These are phyloP conservation scores for Vitis labrusca DNA, from an alignment of 164 flowering plant species.

Conservation along the genomic window DNA sequence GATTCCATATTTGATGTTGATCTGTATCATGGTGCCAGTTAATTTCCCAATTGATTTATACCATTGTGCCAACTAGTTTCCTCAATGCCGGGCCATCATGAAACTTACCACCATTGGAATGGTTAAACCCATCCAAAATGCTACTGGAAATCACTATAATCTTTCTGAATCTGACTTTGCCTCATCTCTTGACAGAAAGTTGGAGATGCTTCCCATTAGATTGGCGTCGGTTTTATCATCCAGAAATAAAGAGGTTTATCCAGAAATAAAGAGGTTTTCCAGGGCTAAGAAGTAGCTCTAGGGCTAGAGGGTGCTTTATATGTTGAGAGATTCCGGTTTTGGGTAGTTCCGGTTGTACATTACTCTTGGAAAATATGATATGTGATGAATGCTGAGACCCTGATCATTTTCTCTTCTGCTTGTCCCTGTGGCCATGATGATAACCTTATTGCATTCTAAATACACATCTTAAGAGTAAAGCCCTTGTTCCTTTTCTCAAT, in stretches of 20 bases:
- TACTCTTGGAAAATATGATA: neutral
- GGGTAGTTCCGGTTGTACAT: conserved; percentile 6
- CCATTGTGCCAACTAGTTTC: too few species aligned
- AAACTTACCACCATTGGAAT: too few species aligned
- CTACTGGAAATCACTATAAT: neutral
- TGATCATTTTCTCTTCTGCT: neutral
- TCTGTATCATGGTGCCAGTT: too few species aligned
- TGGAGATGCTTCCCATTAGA: conserved; percentile 16
- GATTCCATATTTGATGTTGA: too few species aligned
- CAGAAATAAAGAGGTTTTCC: neutral
- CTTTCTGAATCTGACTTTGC: conserved; percentile 6
- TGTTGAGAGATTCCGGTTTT: neutral
- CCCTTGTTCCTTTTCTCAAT: too few species aligned
- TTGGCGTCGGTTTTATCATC: neutral
- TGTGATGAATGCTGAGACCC: neutral
- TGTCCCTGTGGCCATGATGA: neutral
- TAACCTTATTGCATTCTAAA: neutral
- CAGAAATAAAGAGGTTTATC: neutral
- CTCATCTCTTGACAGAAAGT: conserved; percentile 18
- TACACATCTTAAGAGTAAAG: neutral
- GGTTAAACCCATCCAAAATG: too few species aligned
- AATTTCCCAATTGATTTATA: too few species aligned
- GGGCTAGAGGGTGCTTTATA: neutral
- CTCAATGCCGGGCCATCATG: too few species aligned
- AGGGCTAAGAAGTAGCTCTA: neutral